Percentiles rank a stretch among this genome's conserved stretches.
phyloP scores from a whole-genome alignment of 2,329 filamentous ascomycete genomes.

The Stylonectria norvegica region DNA sequence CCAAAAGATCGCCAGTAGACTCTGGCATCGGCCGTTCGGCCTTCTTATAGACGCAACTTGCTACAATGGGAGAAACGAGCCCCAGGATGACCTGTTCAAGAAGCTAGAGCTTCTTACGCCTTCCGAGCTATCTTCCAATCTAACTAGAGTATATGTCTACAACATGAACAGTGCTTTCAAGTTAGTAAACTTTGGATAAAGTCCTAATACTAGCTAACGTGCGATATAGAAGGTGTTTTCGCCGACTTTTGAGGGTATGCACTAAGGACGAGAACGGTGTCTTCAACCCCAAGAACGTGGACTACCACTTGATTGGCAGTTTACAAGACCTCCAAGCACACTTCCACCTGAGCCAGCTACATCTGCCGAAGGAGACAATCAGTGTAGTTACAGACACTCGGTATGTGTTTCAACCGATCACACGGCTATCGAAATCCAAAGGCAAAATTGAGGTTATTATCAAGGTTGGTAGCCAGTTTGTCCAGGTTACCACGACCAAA shows the following conservation, averaged over 20 bases:
- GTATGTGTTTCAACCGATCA: constrained; percentile 63
- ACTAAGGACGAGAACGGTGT: constrained; percentile 58
- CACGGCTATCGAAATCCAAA: constrained; percentile 63
- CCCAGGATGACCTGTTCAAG: constrained; percentile 62
- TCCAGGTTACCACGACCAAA: constrained; percentile 66
- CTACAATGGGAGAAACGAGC: constrained; percentile 64
- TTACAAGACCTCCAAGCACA: constrained; percentile 63
- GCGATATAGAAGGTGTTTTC: constrained; percentile 54
- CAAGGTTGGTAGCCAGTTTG: constrained; percentile 66
- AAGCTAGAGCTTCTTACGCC: constrained; percentile 62
- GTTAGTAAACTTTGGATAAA: too few species aligned
- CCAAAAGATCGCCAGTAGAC: constrained; percentile 59
- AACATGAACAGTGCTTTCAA: constrained; percentile 71
- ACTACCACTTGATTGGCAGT: constrained; percentile 64
- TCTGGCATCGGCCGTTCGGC: constrained; percentile 68
- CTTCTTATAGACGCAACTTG: constrained; percentile 67
- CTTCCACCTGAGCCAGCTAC: constrained; percentile 63
- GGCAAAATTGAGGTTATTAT: constrained; percentile 68
- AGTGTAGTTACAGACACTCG: constrained; percentile 64
- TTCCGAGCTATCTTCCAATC: constrained; percentile 55
- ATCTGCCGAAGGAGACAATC: constrained; percentile 67
- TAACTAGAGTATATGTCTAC: constrained; percentile 64
- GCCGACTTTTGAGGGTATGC: constrained; percentile 59
- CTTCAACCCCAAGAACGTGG: constrained; percentile 62
- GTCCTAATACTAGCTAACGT: constrained; percentile 6